These are phyloP conservation scores for Rubus parviflorus DNA, from an alignment of 306 rosid genomes.

Conservation along the genomic window DNA sequence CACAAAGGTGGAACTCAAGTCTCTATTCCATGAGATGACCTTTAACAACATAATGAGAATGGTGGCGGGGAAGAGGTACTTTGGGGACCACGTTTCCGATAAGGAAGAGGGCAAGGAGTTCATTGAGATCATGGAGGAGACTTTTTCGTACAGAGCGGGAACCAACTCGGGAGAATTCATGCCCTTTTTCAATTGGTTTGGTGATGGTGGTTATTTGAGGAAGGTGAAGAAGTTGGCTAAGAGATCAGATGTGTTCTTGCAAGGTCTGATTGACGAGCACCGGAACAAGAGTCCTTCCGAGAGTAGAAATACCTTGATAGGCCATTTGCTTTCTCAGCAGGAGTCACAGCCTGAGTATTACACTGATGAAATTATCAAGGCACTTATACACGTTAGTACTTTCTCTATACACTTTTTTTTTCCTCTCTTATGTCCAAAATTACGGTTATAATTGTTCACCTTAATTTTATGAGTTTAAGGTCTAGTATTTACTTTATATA, in stretches of 20 bases:
- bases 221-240: conserved; percentile 21
- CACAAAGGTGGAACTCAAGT: conserved; percentile 34
- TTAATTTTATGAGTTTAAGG: too few species aligned
- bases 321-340: conserved; percentile 1
- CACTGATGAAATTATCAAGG: not conserved
- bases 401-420: too few species aligned
- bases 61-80: conserved; percentile 59
- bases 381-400: not conserved
- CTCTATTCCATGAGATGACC: conserved; percentile 39
- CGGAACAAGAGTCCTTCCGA: not conserved
- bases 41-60: conserved; percentile 54
- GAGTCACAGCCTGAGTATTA: not conserved
- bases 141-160: not conserved
- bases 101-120: conserved; percentile 40
- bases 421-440: too few species aligned
- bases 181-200: conserved; percentile 37
- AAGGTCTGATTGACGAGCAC: conserved; percentile 24
- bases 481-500: too few species aligned
- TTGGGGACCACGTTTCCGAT: conserved; percentile 25
- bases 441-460: too few species aligned
- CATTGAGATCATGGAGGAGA: conserved; percentile 35
- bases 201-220: conserved; percentile 11
- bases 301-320: conserved; percentile 5
- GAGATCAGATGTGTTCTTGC: conserved; percentile 26
- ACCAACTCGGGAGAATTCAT: conserved; percentile 33